Evolutionary conservation across 345 rosid species (phyloP), one percentile per base, ranked within the genome.

Genomic region (Trapa bicornis): DNA sequence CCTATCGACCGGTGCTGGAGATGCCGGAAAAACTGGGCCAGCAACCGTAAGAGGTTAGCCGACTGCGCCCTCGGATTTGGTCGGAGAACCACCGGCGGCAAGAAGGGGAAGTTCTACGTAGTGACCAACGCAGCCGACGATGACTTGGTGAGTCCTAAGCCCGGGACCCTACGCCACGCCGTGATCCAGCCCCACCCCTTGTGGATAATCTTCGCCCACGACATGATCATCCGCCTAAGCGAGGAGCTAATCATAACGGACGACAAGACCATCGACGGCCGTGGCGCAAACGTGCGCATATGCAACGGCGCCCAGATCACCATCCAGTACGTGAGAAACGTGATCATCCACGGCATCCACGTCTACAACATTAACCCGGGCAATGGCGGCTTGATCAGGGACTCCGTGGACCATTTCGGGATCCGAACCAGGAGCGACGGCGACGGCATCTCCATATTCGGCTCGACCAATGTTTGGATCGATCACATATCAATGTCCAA

Each of bases 1-100:
- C 98, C 98, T 0, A 89, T 92, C 12, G 96, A 92, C 70, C 73
- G 81, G 68, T 89, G 98, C 66, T 92, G 93, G 96, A 80, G 98
- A 47, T 92, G 98, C 71, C 76, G 76, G 58, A 29, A 73, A 0
- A 71, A 84, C 35, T 92, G 98, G 96, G 83, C 77, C 2, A 64
- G 45, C 8, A 67, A 85, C 69, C 82, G 96, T 37, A 72, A 80
- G 78, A 84, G 56, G 74, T 78, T 92, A 3, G 86, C 78, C 10
- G 75, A 69, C 0, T 89, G 96, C 2, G 91, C 58, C 14, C 83
- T 83, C 0, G 98, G 98, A 3, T 92, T 92, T 3, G 96, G 84
- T 36, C 81, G 75, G 42, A 77, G 63, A 29, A 80, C 91, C 1
- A 77, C 73, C 0, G 98, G 96, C 6, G 98, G 98, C 1, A 78